These are phyloP conservation scores for Powellomyces hirtus DNA, from an alignment of 192 early-diverging fungal species.

Conservation along the genomic window DNA sequence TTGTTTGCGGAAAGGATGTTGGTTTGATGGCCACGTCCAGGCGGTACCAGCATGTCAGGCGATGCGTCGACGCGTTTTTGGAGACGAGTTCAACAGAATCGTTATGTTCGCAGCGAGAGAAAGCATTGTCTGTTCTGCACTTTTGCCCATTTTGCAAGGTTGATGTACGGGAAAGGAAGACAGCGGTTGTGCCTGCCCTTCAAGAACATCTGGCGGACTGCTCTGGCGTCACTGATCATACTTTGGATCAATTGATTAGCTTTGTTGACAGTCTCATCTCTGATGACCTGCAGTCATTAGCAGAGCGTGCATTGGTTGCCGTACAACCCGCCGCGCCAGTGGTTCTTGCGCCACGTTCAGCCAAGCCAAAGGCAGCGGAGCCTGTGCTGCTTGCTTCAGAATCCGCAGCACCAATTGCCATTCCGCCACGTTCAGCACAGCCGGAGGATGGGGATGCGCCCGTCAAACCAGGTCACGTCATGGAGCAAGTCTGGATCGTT, in stretches of 20 bases:
- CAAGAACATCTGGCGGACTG: neutral
- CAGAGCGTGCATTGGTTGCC: no score
- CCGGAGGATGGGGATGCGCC: neutral
- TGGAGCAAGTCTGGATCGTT: slow-evolving; percentile 7
- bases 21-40: neutral
- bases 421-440: no score
- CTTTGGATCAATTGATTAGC: neutral
- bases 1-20: neutral
- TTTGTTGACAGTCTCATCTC: neutral
- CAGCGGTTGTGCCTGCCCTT: neutral
- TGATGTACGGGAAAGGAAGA: neutral
- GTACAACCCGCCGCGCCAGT: no score
- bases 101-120: neutral
- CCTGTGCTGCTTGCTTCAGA: no score
- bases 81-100: neutral
- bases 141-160: neutral
- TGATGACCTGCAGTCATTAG: neutral
- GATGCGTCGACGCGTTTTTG: neutral
- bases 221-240: neutral
- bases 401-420: no score
- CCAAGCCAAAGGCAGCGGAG: no score
- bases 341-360: no score
- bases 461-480: neutral
- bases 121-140: neutral
- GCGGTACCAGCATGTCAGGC: neutral